Conservation (phyloP, 164 flowering plant genomes). For the Liquidambar formosana region DNA sequence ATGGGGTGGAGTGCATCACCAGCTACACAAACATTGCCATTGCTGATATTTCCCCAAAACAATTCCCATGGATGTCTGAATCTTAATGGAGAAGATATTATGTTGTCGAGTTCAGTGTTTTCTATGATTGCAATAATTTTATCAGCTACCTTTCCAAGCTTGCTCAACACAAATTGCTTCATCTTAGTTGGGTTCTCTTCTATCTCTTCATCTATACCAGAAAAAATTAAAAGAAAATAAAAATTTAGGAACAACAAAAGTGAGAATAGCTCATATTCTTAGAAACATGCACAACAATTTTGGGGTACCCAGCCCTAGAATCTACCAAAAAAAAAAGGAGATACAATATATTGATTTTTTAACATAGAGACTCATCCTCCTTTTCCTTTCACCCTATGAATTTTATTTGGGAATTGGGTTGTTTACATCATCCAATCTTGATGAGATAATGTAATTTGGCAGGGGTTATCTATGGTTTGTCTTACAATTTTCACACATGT, state of each 20-base stretch:
- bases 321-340: too few species aligned
- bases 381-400: too few species aligned
- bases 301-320: too few species aligned
- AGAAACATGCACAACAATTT: neutral
- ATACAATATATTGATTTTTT: too few species aligned
- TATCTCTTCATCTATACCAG: constrained; percentile 24
- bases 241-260: neutral
- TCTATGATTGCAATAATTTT: constrained; percentile 24
- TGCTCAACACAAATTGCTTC: constrained; percentile 43
- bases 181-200: constrained; percentile 31
- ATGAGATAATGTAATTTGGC: too few species aligned
- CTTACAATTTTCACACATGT: neutral
- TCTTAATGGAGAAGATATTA: constrained; percentile 28
- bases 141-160: constrained; percentile 31
- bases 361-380: too few species aligned
- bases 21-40: constrained; percentile 41
- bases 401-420: too few species aligned
- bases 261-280: neutral
- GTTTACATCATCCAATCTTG: too few species aligned
- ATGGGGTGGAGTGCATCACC: constrained; percentile 51
- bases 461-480: too few species aligned
- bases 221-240: neutral
- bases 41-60: constrained; percentile 37
- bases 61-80: constrained; percentile 41
- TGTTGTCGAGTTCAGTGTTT: constrained; percentile 19